Percentiles rank a stretch among this genome's conserved stretches.
These are phyloP conservation scores for Knoxdaviesia proteae DNA, from an alignment of 2,329 filamentous ascomycete genomes.

Conservation along the genomic window DNA sequence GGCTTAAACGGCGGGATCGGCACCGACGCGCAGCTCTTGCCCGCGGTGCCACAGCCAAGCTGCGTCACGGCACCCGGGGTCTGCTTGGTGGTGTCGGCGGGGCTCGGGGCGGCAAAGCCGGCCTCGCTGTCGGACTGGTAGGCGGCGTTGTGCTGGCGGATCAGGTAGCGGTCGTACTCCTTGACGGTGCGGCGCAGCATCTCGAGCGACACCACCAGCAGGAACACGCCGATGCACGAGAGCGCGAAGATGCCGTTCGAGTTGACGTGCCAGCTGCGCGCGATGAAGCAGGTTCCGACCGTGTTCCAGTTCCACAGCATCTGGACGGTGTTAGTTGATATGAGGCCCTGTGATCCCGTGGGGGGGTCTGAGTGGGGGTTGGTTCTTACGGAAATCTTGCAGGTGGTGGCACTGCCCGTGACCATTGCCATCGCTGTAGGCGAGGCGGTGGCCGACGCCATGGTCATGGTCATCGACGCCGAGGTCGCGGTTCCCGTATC, in stretches of 20 bases:
- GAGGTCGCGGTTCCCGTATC: conserved; percentile 3
- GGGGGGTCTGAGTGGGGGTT: conserved; percentile 10
- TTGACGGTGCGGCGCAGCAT: conserved; percentile 47
- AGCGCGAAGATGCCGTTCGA: conserved; percentile 55
- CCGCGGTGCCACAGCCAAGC: neutral
- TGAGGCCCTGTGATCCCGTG: too few relatives aligned
- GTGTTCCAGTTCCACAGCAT: conserved; percentile 72
- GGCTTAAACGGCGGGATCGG: conserved; percentile 25
- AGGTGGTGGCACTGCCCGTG: conserved; percentile 9
- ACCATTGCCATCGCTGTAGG: conserved; percentile 4
- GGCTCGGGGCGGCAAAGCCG: conserved; percentile 4
- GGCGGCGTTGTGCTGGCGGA: conserved; percentile 22
- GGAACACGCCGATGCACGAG: conserved; percentile 56
- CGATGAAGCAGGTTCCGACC: conserved; percentile 52
- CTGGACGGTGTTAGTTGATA: conserved; percentile 15
- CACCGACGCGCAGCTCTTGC: conserved; percentile 4
- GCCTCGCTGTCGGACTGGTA: conserved; percentile 7
- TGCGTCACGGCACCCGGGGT: neutral
- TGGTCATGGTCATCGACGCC: conserved; percentile 4
- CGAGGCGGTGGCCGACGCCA: conserved; percentile 5
- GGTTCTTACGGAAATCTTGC: conserved; percentile 21
- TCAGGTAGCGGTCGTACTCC: conserved; percentile 50
- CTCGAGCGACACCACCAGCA: conserved; percentile 55
- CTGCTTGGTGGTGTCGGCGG: conserved; percentile 5
- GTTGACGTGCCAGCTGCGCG: conserved; percentile 46